Conservation (phyloP, 192 early-diverging fungal genomes). For the Gryganskiella cystojenkinii region DNA sequence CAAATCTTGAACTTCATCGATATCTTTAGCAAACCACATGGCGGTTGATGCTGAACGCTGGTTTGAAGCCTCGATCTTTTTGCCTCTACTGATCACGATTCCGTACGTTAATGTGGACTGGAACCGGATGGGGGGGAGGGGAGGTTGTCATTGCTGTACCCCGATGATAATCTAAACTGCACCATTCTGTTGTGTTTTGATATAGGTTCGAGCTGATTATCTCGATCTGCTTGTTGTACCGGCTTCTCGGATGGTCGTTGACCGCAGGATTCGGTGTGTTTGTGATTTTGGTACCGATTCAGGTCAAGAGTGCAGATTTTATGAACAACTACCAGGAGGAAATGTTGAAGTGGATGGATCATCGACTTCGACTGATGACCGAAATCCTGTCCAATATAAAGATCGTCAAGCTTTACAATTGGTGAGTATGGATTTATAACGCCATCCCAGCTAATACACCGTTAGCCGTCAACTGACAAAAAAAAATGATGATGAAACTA, state of each 20-base stretch:
- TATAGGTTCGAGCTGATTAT: conserved; percentile 19
- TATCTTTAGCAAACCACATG: conserved; percentile 64
- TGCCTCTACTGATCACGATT: conserved; percentile 55
- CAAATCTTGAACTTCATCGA: conserved; percentile 22
- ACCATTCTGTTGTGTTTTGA: no score
- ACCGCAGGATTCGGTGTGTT: conserved; percentile 33
- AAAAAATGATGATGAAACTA: no score
- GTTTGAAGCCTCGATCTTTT: conserved; percentile 40
- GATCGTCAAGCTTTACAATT: conserved; percentile 43
- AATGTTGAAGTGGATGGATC: conserved; percentile 33
- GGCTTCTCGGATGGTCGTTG: conserved; percentile 39
- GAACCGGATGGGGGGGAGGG: no score
- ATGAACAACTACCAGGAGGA: conserved; percentile 28
- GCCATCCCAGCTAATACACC: no score
- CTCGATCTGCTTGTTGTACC: conserved; percentile 17
- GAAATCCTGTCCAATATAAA: conserved; percentile 45
- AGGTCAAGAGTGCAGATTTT: conserved; percentile 18
- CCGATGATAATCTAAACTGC: no score
- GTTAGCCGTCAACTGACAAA: no score
- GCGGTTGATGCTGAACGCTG: conserved; percentile 73
- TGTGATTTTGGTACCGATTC: conserved; percentile 25
- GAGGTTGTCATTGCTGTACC: no score
- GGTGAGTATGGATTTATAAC: conserved; percentile 4
- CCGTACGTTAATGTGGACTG: conserved; percentile 46
- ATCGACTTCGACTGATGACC: conserved; percentile 31